Base-by-base conservation (phyloP, 495 filamentous ascomycete genomes). In the Cetradonia linearis region DNA sequence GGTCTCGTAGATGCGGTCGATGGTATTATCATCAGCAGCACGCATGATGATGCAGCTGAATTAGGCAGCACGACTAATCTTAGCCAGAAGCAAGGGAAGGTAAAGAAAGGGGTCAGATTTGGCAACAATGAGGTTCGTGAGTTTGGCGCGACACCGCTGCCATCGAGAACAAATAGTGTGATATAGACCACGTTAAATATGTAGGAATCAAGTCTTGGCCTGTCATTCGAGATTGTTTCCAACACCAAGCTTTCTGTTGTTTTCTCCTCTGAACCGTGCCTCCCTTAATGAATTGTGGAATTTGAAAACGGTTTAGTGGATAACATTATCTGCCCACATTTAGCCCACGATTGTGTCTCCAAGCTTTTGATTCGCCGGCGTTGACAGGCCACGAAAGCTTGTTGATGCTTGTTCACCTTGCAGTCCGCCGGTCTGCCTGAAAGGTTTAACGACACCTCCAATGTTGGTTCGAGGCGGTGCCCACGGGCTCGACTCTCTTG, bases 21-120 rank as follows among this genome's bases (percentile, higher is more conserved):
- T 2, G 5, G 14, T n/a, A 50, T 16, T 1, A 11, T 30, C 28
- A 11, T 30, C 28, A 38, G n/a, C 28, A 34, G 20, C 6, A 20
- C 50, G 0, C 1, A 20, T 25, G 20, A 9, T 18, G 31, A 34
- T 10, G 50, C 18, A 54, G 30, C 31, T 14, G 9, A 23, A 13
- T 10, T 10, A 23, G 50, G 1, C 11, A 4, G 7, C 8, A 8
- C 28, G 50, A 16, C 50, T 34, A 18, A 20, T 9, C 9, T 11
- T 52, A 14, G 27, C 30, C n/a, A 34, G 50, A 23, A 25, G 50
- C 18, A 36, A 36, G 50, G 18, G 30, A 23, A n/a, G 18, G 20
- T 36, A 3, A 62, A 54, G 46, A 62, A 62, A 47, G 40, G 60
- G 2, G 60, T 62, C 14, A 62, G 52, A 18, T 62, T 62, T 42